Evolutionary conservation across 2,329 filamentous ascomycete genomes (phyloP), one percentile per base, ranked within the genome.

Genomic region (Claviceps humidiphila): DNA sequence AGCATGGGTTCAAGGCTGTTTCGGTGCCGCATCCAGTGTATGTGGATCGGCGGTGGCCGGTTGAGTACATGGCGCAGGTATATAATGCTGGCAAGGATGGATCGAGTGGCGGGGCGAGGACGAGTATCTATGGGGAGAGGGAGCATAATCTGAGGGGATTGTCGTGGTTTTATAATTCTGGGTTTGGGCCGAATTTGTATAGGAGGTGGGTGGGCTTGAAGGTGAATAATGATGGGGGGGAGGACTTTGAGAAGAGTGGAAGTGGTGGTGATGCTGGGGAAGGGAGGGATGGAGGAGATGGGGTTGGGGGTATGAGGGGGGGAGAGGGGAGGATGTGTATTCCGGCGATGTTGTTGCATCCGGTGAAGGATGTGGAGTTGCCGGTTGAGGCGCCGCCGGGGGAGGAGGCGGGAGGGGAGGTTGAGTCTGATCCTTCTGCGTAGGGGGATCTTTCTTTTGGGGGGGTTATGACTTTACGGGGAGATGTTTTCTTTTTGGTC

Each of bases 1-100:
- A 96, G 55, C 90, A 96, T 65, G 91, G 91, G 11, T 83, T 87
- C 70, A 97, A 96, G 71, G 89, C 88, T 40, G 89, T 96, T 14
- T 95, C 85, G 58, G 89, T 84, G 2, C 91, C 91, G 1, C 91
- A 97, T 61, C 88, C 90, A 1, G 77, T 95, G 52, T 97, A 85
- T 64, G 80, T 91, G 16, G 90, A 95, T 67, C 83, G 90, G 52
- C 78, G 81, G 60, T 97, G 91, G 91, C 89, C 89, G 0, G 77
- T 79, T 2, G 77, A 81, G 50, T 89, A 89, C 63, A 78, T 93
- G 55, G 84, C 89, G 39, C 77, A 78, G 39, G 81, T 87, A 1
- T 87, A 91, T 70, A 96, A 97, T 66, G 85, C 78, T 22, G 87
- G 87, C 20, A 76, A 77, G 38, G 86, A 88, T 63, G 86, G 85